phyloP scores from a whole-genome alignment of 257 asterid genomes.

The Agastache rugosa region DNA sequence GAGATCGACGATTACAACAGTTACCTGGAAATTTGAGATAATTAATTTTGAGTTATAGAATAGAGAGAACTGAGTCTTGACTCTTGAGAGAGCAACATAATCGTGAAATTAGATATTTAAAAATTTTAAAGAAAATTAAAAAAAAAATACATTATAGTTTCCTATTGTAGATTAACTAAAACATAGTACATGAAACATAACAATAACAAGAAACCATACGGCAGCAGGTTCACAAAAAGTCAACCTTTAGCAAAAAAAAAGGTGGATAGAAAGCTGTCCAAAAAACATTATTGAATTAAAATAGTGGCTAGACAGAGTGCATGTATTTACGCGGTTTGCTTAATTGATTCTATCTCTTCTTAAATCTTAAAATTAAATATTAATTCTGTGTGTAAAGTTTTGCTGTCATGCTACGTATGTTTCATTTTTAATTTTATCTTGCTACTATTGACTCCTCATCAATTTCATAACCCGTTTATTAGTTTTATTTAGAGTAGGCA shows the following conservation, averaged over 20 bases:
- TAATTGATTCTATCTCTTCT: conserved; percentile 7
- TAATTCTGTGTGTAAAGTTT: conserved; percentile 15
- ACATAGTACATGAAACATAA: background rate
- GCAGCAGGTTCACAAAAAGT: conserved; percentile 20
- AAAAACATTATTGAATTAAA: conserved; percentile 18
- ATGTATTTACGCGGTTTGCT: conserved; percentile 39
- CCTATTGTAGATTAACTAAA: background rate
- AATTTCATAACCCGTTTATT: background rate
- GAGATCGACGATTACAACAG: too few relatives aligned
- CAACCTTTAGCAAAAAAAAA: conserved; percentile 21
- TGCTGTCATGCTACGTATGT: conserved; percentile 41
- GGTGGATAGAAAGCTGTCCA: conserved; percentile 25
- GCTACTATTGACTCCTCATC: background rate
- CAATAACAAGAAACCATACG: background rate
- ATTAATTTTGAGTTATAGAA: too few relatives aligned
- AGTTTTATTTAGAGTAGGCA: conserved; percentile 1
- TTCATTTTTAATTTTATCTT: background rate
- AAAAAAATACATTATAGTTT: background rate
- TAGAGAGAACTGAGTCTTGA: too few relatives aligned
- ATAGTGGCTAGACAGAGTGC: conserved; percentile 30
- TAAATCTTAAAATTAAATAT: background rate
- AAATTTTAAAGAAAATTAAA: background rate
- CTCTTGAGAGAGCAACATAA: too few relatives aligned
- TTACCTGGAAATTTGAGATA: too few relatives aligned
- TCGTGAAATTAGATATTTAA: background rate